These are phyloP conservation scores for Leccinum boreale DNA, from an alignment of 768 basidiomycete species.

Conservation along the genomic window DNA sequence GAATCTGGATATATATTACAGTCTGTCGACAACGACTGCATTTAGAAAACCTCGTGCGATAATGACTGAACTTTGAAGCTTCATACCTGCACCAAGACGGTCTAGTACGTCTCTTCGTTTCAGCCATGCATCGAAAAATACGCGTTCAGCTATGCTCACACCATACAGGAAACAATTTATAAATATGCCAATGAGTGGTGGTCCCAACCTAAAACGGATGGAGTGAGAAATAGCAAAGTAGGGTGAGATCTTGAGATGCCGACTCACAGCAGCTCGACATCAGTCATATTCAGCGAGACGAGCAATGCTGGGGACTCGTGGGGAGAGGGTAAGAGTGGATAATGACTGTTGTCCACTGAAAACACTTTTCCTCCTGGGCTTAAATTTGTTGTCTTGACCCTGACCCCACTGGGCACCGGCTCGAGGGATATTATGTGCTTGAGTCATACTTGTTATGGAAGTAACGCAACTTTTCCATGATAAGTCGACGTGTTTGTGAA, in stretches of 20 bases:
- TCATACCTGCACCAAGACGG: background rate
- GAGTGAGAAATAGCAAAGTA: background rate
- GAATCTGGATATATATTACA: slow-evolving; percentile 24
- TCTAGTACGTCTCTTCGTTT: background rate
- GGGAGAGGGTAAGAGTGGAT: background rate
- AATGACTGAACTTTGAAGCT: background rate
- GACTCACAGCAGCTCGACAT: background rate
- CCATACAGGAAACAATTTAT: background rate
- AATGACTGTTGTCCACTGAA: background rate
- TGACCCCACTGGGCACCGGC: background rate
- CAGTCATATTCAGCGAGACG: background rate
- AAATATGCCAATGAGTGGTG: background rate
- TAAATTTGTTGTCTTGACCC: background rate
- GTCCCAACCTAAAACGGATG: background rate
- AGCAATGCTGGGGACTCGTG: background rate
- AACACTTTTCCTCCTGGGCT: background rate
- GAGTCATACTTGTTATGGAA: background rate
- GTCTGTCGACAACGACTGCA: background rate
- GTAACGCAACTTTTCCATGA: background rate
- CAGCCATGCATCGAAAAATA: background rate
- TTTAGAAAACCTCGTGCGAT: background rate
- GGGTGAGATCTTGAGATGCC: background rate
- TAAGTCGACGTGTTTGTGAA: background rate
- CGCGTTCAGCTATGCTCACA: background rate
- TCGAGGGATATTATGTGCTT: background rate